A percentile compares a stretch with the other conserved stretches of the same genome.
Evolutionary conservation across 176 grass and related monocot genomes (phyloP).

Genomic region (Cenchrus fungigraminus): DNA sequence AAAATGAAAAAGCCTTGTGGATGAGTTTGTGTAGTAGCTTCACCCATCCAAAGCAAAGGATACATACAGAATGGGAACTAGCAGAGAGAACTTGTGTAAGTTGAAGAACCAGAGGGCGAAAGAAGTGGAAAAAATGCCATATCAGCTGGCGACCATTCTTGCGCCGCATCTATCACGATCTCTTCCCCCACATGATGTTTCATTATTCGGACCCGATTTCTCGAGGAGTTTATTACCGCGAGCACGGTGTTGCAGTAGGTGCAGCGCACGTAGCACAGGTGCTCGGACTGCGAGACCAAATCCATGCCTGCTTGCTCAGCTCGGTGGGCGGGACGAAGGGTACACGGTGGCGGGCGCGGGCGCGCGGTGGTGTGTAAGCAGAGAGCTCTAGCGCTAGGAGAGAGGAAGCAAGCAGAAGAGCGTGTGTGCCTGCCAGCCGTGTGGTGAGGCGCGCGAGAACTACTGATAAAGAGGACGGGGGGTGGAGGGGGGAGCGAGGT

Average conservation of each 20-base stretch:
- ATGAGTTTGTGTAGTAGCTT: not conserved
- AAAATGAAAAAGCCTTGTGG: not conserved
- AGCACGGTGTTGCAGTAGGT: conserved; percentile 92
- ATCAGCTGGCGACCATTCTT: not conserved
- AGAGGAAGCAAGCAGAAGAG: not conserved
- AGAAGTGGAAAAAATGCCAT: conserved; percentile 15
- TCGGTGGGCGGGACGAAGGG: not conserved
- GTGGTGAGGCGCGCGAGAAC: not conserved
- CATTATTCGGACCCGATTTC: conserved; percentile 28
- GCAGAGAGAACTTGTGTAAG: not conserved
- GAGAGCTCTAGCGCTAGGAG: not conserved
- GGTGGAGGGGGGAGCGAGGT: not conserved
- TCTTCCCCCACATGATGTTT: not conserved
- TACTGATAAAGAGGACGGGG: conserved; percentile 17
- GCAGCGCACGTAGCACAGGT: conserved; percentile 91
- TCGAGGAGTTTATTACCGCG: conserved; percentile 92
- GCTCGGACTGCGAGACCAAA: conserved; percentile 72
- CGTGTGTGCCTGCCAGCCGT: not conserved
- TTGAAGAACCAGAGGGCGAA: not conserved
- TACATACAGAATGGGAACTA: not conserved
- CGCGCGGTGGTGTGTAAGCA: not conserved
- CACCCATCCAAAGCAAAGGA: no score
- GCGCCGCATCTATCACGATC: conserved; percentile 11
- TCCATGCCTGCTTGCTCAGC: conserved; percentile 58
- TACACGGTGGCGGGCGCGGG: not conserved